Evolutionary conservation across 2,329 filamentous ascomycete species (phyloP), one percentile per base, ranked within the genome.

Genomic region (Phaeosphaeriaceae sp.): DNA sequence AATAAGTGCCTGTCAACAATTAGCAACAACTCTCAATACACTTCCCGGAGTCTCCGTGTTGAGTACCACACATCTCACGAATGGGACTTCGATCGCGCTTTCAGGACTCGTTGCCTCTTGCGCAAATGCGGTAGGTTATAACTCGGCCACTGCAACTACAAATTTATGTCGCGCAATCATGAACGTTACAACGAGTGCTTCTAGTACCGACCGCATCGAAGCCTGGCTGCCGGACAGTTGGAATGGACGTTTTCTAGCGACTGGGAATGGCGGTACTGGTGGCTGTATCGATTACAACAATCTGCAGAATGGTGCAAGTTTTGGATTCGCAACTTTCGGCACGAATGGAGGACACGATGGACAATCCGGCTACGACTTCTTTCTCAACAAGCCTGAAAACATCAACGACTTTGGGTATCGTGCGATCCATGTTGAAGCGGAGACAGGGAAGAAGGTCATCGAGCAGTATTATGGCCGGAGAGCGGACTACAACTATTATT

Each of bases 371-470:
- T 62, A 70, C 19, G 71, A 78, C 2, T 83, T 83, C 58, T 82
- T 83, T 56, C 52, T 60, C 11, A 72, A 78, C 20, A 79, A 82
- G 31, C 71, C 76, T 0, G 81, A 82, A 21, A 76, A 82, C 2
- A 61, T 84, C 1, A 73, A 74, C 36, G 82, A 84, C 61, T 84
- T 82, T 63, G 79, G 78, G 7, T 83, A 78, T 55, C 74, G 79
- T 5, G 76, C 78, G 19, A 56, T 66, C 2, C 61, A 68, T 21
- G 56, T 57, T 11, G 61, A 59, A 21, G 61, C 61, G 17, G 52
- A 56, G 21, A 54, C 77, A 1, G 78, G 77, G 31, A 80, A 80
- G 62, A 48, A 76, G 33, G 67, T 80, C 24, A 74, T 68, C 3
- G 70, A 72, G 33, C 31, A 50, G 20, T 81, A 80, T 61, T 81